Conservation (phyloP, 768 basidiomycete genomes). For the Trametes cubensis region DNA sequence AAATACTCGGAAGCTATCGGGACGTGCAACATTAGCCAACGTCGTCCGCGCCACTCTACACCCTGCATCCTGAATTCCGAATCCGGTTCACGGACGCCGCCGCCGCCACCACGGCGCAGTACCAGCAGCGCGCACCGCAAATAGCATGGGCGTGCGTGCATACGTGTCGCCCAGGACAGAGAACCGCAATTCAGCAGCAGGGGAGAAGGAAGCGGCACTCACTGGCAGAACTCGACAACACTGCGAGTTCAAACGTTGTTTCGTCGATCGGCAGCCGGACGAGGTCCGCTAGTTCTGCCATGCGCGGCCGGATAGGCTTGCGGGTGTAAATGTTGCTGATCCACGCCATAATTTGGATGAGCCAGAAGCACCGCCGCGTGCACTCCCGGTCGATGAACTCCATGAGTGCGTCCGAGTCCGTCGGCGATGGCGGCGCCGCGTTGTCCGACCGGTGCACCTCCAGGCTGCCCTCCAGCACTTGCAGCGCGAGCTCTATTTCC, state of each 20-base stretch:
- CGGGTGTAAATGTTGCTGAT: constrained; percentile 45
- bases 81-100: too few species aligned
- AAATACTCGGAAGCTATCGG: constrained; percentile 59
- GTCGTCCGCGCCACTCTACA: too few species aligned
- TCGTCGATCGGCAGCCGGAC: constrained; percentile 81
- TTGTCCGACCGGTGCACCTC: constrained; percentile 66
- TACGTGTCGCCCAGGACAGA: too few species aligned
- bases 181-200: too few species aligned
- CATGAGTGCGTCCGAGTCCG: constrained; percentile 53
- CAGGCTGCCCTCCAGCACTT: constrained; percentile 67
- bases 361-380: constrained; percentile 81
- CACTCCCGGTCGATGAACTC: constrained; percentile 72
- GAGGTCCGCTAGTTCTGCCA: constrained; percentile 40
- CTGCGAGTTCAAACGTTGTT: constrained; percentile 69
- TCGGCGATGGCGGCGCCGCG: constrained; percentile 50
- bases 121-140: too few species aligned
- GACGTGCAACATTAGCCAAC: neutral
- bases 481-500: constrained; percentile 59
- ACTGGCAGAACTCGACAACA: constrained; percentile 26
- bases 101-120: too few species aligned
- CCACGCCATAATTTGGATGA: constrained; percentile 64
- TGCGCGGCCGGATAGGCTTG: constrained; percentile 38
- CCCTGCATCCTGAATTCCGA: too few species aligned
- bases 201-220: constrained; percentile 2
- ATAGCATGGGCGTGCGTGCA: too few species aligned